Conservation (phyloP, 2,329 filamentous ascomycete species). For the Thelonectria olida region DNA sequence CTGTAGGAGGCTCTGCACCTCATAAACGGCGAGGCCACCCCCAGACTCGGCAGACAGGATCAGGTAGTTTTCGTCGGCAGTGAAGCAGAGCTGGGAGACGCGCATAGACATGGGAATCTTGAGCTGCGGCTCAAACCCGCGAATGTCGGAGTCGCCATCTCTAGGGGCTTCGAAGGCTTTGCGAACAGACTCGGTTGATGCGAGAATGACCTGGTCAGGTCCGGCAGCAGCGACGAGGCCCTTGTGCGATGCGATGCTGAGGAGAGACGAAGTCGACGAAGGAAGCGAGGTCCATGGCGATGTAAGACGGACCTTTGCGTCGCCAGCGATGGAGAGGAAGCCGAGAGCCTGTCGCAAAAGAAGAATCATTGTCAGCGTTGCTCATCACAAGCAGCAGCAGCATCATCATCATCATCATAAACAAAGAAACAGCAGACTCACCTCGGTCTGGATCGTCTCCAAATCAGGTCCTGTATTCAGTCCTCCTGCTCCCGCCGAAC, state of each 20-base stretch:
- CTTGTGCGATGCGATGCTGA: constrained; percentile 82
- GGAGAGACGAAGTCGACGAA: constrained; percentile 79
- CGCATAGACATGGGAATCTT: constrained; percentile 77
- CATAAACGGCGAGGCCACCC: constrained; percentile 85
- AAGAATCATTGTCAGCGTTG: constrained; percentile 34
- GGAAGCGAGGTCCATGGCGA: constrained; percentile 82
- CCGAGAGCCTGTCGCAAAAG: constrained; percentile 68
- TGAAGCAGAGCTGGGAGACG: constrained; percentile 90
- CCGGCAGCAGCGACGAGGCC: constrained; percentile 89
- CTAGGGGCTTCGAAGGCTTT: constrained; percentile 74
- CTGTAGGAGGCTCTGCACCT: constrained; percentile 73
- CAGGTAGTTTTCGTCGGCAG: constrained; percentile 86
- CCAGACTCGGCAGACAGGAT: constrained; percentile 84
- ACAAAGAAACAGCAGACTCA: constrained; percentile 48
- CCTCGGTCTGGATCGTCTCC: constrained; percentile 84
- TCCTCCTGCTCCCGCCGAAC: constrained; percentile 49
- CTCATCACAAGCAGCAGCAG: not conserved
- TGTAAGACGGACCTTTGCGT: constrained; percentile 84
- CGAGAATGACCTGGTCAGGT: constrained; percentile 80
- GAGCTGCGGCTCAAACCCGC: constrained; percentile 77
- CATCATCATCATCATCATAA: constrained; percentile 18
- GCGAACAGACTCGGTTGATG: constrained; percentile 80
- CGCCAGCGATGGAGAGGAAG: constrained; percentile 81
- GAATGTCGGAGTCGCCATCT: constrained; percentile 70
- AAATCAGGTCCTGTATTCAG: constrained; percentile 69